Percentiles rank a stretch among this genome's conserved stretches.
Evolutionary conservation across 441 rosid genomes (phyloP).

Genomic region (Croton laevigatus): DNA sequence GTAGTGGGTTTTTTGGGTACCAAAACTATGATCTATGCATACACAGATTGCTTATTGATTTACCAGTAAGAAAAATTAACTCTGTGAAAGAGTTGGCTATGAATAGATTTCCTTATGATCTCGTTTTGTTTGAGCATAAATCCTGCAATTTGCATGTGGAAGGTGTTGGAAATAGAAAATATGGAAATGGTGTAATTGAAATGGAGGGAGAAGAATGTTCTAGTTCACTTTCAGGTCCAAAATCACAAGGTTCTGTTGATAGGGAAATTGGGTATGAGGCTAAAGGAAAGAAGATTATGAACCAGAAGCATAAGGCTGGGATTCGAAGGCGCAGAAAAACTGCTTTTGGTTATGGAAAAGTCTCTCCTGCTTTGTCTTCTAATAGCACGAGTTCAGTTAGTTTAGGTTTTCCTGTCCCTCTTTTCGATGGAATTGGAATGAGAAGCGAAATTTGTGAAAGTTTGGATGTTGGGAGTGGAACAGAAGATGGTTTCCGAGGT

Average conservation of each 20-base stretch:
- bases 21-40: slow-evolving; percentile 38
- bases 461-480: slow-evolving; percentile 23
- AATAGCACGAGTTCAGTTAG: slow-evolving; percentile 21
- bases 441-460: slow-evolving; percentile 27
- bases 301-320: slow-evolving; percentile 48
- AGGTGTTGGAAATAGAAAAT: slow-evolving; percentile 21
- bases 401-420: slow-evolving; percentile 23
- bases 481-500: slow-evolving; percentile 36
- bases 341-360: slow-evolving; percentile 35
- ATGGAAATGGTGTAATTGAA: slow-evolving; percentile 21
- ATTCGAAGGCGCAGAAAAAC: slow-evolving; percentile 44
- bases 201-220: slow-evolving; percentile 32
- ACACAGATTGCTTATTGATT: slow-evolving; percentile 40
- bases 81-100: slow-evolving; percentile 42
- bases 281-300: slow-evolving; percentile 41
- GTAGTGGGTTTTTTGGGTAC: slow-evolving; percentile 53
- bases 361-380: slow-evolving; percentile 17
- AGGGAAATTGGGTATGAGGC: slow-evolving; percentile 29
- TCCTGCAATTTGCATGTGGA: slow-evolving; percentile 17
- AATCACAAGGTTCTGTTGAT: slow-evolving; percentile 25
- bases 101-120: slow-evolving; percentile 56
- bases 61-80: slow-evolving; percentile 41
- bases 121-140: slow-evolving; percentile 20
- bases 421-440: slow-evolving; percentile 21
- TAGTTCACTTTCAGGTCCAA: slow-evolving; percentile 26